Evolutionary conservation across 352 stramenopile species (phyloP), one percentile per base, ranked within the genome.

Genomic region (Globisporangium polare): DNA sequence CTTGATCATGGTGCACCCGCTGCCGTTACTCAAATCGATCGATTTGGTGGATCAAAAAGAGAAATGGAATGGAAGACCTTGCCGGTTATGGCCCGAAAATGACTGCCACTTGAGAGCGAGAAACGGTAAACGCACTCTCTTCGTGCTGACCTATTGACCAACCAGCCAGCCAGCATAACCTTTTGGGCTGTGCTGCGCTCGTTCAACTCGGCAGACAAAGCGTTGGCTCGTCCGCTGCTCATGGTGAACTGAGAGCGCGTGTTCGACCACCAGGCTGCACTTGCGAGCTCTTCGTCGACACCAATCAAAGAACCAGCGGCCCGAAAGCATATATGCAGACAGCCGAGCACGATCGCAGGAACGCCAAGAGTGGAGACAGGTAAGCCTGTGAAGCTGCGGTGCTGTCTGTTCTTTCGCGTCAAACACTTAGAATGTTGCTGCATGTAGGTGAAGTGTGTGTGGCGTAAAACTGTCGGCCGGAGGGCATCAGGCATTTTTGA

Each of bases 81-180:
- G 12, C 6, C 27, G 50, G 50, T 56, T 56, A 56, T 56, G 10
- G 1, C 27, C 35, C 46, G 5, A 33, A 31, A 29, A 29, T 20
- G 27, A 17, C n/a, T n/a, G n/a, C n/a, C 50, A 41, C 29, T 29
- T 42, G 50, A 7, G 33, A 9, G 27, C 29, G 29, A 56, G 50
- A 56, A 56, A 56, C 50, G n/a, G 50, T 18, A 43, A 41, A 22
- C 29, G 47, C 26, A 37, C 8, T 53, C 37, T n/a, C 46, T 53
- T 22, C 46, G 15, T 53, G 9, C 31, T 37, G 15, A 27, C 43
- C 13, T 10, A 31, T 13, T n/a, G 12, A 53, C 13, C 18, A 24
- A 53, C 13, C 9, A 24, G 27, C 10, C 41, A 46, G 41, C 41
- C 41, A 43, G 12, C 37, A 46, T 10, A 46, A 39, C 4, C 33